Evolutionary conservation across 768 basidiomycete species (phyloP).

Genomic region (Lentinula aciculospora): DNA sequence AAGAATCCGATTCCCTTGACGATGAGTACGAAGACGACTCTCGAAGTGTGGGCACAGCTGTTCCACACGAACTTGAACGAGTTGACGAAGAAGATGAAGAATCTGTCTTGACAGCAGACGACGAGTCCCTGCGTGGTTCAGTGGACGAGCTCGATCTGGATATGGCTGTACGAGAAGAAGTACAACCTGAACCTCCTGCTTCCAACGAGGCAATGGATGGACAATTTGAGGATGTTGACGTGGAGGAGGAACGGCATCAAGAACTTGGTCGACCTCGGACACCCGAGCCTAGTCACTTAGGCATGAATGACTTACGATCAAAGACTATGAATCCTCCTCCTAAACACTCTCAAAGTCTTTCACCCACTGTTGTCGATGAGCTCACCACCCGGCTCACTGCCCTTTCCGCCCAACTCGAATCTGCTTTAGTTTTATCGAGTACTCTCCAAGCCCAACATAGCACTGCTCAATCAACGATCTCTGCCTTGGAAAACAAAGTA

Average conservation of each 20-base stretch:
- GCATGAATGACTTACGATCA: constrained; percentile 38
- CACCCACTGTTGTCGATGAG: constrained; percentile 39
- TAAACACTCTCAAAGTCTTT: constrained; percentile 10
- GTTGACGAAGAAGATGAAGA: constrained; percentile 77
- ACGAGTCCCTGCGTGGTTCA: not conserved
- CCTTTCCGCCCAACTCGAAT: constrained; percentile 68
- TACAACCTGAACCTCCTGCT: not conserved
- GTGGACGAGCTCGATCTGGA: not conserved
- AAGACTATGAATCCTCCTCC: constrained; percentile 22
- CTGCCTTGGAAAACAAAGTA: constrained; percentile 64
- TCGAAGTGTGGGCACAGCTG: constrained; percentile 65
- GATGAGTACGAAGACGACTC: constrained; percentile 66
- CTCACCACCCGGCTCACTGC: constrained; percentile 57
- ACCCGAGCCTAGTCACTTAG: constrained; percentile 69
- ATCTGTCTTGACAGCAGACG: constrained; percentile 23
- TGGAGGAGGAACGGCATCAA: constrained; percentile 30
- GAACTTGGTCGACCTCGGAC: constrained; percentile 61
- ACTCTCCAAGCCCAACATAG: constrained; percentile 74
- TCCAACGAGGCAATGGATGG: not conserved
- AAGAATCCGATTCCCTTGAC: constrained; percentile 14
- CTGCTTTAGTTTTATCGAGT: constrained; percentile 67
- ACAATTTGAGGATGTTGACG: constrained; percentile 11
- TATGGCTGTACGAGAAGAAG: not conserved
- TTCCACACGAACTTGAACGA: constrained; percentile 62
- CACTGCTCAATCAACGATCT: constrained; percentile 71